Percentiles rank a stretch among this genome's conserved stretches.
phyloP scores from a whole-genome alignment of 495 filamentous ascomycete species.

The Margaritispora aquatica region DNA sequence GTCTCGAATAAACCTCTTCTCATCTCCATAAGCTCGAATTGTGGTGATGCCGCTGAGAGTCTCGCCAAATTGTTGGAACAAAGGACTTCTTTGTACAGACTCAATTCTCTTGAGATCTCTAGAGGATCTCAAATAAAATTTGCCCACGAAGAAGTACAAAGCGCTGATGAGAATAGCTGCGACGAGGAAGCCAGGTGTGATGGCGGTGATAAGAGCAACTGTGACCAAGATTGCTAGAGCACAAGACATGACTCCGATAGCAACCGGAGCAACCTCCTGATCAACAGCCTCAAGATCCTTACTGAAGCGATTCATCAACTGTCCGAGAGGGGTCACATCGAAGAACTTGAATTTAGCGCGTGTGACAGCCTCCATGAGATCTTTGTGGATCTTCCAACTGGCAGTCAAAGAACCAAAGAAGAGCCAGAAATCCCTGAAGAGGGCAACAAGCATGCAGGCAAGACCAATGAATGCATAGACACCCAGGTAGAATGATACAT shows the following conservation, averaged over 20 bases:
- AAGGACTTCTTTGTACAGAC: constrained; percentile 86
- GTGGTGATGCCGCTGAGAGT: constrained; percentile 94
- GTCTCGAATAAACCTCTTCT: constrained; percentile 87
- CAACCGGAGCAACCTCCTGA: constrained; percentile 90
- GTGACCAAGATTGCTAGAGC: constrained; percentile 71
- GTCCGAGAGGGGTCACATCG: constrained; percentile 91
- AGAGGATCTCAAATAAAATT: constrained; percentile 85
- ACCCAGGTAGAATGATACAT: constrained; percentile 76
- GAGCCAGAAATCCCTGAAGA: constrained; percentile 74
- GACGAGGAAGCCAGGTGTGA: constrained; percentile 89
- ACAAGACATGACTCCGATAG: constrained; percentile 56
- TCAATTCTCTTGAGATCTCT: constrained; percentile 92
- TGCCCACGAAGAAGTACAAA: constrained; percentile 76
- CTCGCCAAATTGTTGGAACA: constrained; percentile 98
- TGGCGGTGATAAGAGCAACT: constrained; percentile 81
- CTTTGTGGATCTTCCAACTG: constrained; percentile 76
- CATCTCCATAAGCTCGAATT: constrained; percentile 94
- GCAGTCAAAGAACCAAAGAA: constrained; percentile 91
- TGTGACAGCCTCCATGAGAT: constrained; percentile 71
- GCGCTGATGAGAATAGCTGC: constrained; percentile 79
- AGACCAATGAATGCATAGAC: constrained; percentile 78
- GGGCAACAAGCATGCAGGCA: constrained; percentile 64
- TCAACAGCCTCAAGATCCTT: constrained; percentile 95
- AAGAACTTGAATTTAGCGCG: constrained; percentile 96
- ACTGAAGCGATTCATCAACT: constrained; percentile 98